Base-by-base conservation (phyloP, 2,329 filamentous ascomycete species). In the Zymoseptoria passerinii region DNA sequence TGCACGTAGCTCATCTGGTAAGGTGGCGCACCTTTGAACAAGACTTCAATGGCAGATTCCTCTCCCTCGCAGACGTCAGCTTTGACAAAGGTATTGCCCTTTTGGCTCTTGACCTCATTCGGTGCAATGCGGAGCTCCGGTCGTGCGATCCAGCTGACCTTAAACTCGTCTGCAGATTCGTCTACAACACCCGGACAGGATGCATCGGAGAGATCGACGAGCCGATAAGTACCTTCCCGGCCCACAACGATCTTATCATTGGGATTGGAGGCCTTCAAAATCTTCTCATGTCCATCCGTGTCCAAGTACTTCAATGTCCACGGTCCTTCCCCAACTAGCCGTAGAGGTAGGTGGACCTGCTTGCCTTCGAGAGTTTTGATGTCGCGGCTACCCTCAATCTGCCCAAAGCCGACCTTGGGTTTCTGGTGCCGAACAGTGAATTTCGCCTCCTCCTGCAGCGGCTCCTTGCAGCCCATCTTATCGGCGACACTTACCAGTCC, bases 51-150 rank as follows among this genome's bases (percentile, higher is more conserved):
- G 3, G 86, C 85, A 72, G 96, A 92, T 68, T 96, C 88, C 61
- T 97, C 92, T 28, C 92, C 92, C 76, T 99, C 92, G 70, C 94
- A 99, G 28, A 99, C 87, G 61, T 92, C 86, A 49, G 85, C 82
- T 73, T 95, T 95, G 65, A 85, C 71, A 70, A 86, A 88, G 35
- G 80, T 79, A 28, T 78, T 77, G 16, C 78, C 77, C 40, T 80
- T 68, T 16, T 69, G 74, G 9, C 77, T 77, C 52, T 89, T 79
- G 52, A 85, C 82, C 18, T 83, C 83, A 60, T 87, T 81, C 5
- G 85, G 78, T 51, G 94, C 72, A 13, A 80, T 81, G 8, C 65
- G 62, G 49, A 95, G 80, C 62, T 84, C 79, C 0, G 94, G 95
- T 52, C 92, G 84, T 35, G 89, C 82, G 66, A 94, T 89, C 91